phyloP scores from a whole-genome alignment of 2,329 filamentous ascomycete genomes.

The Fusarium sp. region DNA sequence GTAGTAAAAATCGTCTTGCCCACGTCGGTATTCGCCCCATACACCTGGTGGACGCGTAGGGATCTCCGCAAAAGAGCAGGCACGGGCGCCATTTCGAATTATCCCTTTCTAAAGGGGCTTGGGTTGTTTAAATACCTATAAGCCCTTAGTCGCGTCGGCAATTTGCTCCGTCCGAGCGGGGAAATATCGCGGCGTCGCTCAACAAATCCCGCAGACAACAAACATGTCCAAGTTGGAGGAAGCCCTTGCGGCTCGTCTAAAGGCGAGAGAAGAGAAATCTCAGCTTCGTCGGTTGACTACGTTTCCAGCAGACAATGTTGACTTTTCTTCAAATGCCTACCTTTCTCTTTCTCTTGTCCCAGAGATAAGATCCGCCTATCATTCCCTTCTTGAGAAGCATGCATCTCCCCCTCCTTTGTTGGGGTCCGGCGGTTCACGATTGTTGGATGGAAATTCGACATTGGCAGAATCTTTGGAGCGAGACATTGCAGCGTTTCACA shows the following conservation, averaged over 20 bases:
- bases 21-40: slow-evolving; percentile 85
- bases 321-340: slow-evolving; percentile 84
- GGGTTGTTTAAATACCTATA: slow-evolving; percentile 22
- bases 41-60: slow-evolving; percentile 79
- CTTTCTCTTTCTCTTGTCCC: slow-evolving; percentile 75
- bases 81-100: slow-evolving; percentile 57
- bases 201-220: slow-evolving; percentile 25
- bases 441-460: slow-evolving; percentile 63
- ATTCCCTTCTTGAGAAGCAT: slow-evolving; percentile 53
- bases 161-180: slow-evolving; percentile 8
- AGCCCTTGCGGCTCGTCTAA: slow-evolving; percentile 42
- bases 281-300: slow-evolving; percentile 62
- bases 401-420: slow-evolving; percentile 43
- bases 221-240: slow-evolving; percentile 43
- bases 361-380: slow-evolving; percentile 71
- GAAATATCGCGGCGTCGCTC: slow-evolving; percentile 14
- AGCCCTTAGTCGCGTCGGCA: neutral
- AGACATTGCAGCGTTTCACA: slow-evolving; percentile 61
- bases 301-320: slow-evolving; percentile 74
- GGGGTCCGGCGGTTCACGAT: slow-evolving; percentile 65
- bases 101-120: neutral
- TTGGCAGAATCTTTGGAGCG: slow-evolving; percentile 59
- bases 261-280: slow-evolving; percentile 46
- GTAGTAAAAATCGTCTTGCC: slow-evolving; percentile 87
- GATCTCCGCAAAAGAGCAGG: slow-evolving; percentile 75